Evolutionary conservation across 352 stramenopile genomes (phyloP).

Genomic region (Phytophthora capsici): DNA sequence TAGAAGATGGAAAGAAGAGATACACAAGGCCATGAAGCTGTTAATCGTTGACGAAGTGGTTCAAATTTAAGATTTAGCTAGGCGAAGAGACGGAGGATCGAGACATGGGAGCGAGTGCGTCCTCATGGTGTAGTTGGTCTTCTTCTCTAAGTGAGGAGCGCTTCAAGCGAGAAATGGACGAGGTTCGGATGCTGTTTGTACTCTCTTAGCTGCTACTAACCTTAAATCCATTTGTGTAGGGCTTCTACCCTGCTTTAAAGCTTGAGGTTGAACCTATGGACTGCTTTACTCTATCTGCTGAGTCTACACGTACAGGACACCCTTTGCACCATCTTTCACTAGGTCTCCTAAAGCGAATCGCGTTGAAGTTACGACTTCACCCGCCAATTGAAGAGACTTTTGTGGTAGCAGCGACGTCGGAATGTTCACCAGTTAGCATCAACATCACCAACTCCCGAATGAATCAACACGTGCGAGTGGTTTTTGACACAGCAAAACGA

Average conservation of each 20-base stretch:
- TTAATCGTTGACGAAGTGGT: constrained; percentile 16
- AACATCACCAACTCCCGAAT: constrained; percentile 1
- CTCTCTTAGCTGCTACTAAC: background rate
- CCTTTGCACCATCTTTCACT: constrained; percentile 41
- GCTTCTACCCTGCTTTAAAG: constrained; percentile 6
- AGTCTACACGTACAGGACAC: constrained; percentile 4
- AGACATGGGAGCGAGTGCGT: constrained; percentile 13
- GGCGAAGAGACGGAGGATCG: constrained; percentile 14
- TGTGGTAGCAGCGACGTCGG: constrained; percentile 6
- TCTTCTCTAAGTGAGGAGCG: background rate
- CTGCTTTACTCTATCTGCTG: constrained; percentile 11
- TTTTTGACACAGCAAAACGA: constrained; percentile 19
- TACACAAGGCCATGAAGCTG: background rate
- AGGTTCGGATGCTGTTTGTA: constrained; percentile 2
- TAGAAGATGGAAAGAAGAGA: constrained; percentile 21
- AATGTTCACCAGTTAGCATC: constrained; percentile 9
- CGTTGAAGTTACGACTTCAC: constrained; percentile 15
- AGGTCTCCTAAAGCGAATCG: constrained; percentile 35
- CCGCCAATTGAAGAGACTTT: constrained; percentile 5
- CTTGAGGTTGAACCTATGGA: constrained; percentile 8
- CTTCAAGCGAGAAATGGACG: background rate
- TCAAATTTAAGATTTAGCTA: constrained; percentile 10
- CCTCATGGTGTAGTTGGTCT: constrained; percentile 16
- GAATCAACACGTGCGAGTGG: constrained; percentile 14
- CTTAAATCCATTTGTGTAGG: constrained; percentile 2